phyloP scores from a whole-genome alignment of 768 basidiomycete species.

The Cystobasidium onofrii region DNA sequence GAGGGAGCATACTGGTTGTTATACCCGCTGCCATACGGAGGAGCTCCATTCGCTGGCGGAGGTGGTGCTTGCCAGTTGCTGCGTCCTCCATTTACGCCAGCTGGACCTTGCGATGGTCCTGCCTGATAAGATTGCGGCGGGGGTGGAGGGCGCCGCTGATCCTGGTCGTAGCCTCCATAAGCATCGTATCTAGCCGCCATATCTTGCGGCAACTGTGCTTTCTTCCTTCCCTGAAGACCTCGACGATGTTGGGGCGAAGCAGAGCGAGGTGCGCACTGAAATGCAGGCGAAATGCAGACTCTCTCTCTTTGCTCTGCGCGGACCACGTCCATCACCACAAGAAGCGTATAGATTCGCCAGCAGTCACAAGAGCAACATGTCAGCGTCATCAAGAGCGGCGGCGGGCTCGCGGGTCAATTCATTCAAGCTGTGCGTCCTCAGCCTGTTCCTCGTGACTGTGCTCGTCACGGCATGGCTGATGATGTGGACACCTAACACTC shows the following conservation, averaged over 20 bases:
- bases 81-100: not conserved
- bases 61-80: not conserved
- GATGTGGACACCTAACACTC: not conserved
- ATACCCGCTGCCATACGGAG: not conserved
- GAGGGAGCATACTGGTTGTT: not conserved
- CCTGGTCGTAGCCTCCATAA: constrained; percentile 31
- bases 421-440: constrained; percentile 27
- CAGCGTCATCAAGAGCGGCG: constrained; percentile 12
- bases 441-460: not conserved
- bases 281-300: too few relatives aligned
- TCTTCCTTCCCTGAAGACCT: not conserved
- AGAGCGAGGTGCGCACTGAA: not conserved
- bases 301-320: not conserved
- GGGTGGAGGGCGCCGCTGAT: not conserved
- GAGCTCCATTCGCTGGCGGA: not conserved
- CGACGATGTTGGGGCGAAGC: not conserved
- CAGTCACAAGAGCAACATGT: constrained; percentile 1
- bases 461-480: too few relatives aligned
- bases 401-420: constrained; percentile 23
- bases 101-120: not conserved
- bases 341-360: not conserved
- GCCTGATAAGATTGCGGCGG: not conserved
- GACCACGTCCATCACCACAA: not conserved
- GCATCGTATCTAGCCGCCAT: constrained; percentile 13
- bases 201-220: not conserved